Base-by-base conservation (phyloP, 2,329 filamentous ascomycete genomes). In the Lasiodiplodia citricola region DNA sequence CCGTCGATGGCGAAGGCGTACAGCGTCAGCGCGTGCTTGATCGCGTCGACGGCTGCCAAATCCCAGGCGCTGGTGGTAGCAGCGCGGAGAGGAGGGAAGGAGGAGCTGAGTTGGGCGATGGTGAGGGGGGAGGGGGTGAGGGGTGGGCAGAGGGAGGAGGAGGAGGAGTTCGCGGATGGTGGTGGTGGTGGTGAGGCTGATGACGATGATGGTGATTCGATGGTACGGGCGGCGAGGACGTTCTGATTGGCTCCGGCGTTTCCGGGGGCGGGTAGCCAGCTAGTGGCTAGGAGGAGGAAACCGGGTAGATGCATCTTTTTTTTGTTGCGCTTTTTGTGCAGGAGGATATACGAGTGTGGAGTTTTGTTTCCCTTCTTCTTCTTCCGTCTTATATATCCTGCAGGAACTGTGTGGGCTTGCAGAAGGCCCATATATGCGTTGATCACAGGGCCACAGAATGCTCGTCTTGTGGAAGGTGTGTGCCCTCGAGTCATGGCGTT, bases 1-100 rank as follows among this genome's bases (percentile, higher is more conserved):
- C 58, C 58, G 41, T 62, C 58, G 58, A 62, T 62, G 41, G 58
- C 58, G 41, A 62, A 37, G 16, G 58, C 58, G 41, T 62, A 62
- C 7, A 62, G 58, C 7, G 58, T 62, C 1, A 62, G 58, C 3
- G 21, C 28, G 10, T 25, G 58, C 41, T 37, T 50, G 58, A 62
- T 62, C 18, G 14, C 31, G 23, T 50, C 57, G 58, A 62, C 28
- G 2, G 18, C 3, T 0, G 58, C 16, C 2, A 25, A 1, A 16
- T 31, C 41, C 2, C 41, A 3, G 16, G 58, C 7, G 13, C 41
- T 11, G 41, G 13, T 18, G 41, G 5, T 21, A 14, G n/a, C 23
- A 18, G 25, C 18, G 58, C 25, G 25, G 7, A 25, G 25, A 18
- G 58, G 41, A 2, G 4, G 18, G 57, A 50, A 62, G 41, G 25